Evolutionary conservation across 2,329 filamentous ascomycete genomes (phyloP).

Genomic region (Penicillium sp.): DNA sequence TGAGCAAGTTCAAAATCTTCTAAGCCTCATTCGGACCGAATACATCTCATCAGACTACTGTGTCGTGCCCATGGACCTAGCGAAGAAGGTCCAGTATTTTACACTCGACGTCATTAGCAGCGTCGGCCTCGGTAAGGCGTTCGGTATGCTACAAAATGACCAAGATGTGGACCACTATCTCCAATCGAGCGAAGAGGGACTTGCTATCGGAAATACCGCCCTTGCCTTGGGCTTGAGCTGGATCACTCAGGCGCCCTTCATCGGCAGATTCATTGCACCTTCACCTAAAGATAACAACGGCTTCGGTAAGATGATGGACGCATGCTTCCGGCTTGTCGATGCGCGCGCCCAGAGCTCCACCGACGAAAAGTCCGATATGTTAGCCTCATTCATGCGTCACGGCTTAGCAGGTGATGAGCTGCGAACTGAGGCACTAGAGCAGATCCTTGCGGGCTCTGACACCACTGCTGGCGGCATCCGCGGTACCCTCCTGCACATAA

Average conservation of each 20-base stretch:
- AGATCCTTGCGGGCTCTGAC: conserved; percentile 21
- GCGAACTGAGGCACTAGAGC: conserved; percentile 16
- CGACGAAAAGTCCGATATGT: conserved; percentile 25
- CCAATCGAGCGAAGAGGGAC: conserved; percentile 32
- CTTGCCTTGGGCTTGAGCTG: conserved; percentile 17
- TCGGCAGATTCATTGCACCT: conserved; percentile 17
- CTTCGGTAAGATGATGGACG: conserved; percentile 24
- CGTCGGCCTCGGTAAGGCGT: conserved; percentile 52
- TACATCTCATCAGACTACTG: conserved; percentile 39
- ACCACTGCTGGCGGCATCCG: conserved; percentile 19
- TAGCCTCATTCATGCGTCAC: conserved; percentile 30
- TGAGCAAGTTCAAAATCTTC: conserved; percentile 45
- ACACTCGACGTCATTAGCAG: conserved; percentile 58
- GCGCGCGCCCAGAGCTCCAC: conserved; percentile 19
- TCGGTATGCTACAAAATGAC: conserved; percentile 49
- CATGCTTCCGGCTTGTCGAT: conserved; percentile 17
- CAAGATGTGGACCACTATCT: conserved; percentile 45
- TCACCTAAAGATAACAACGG: conserved; percentile 21
- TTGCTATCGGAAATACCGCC: conserved; percentile 14
- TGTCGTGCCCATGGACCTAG: conserved; percentile 45
- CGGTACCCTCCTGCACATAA: conserved; percentile 14
- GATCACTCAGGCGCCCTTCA: conserved; percentile 15
- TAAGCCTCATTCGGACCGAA: conserved; percentile 51
- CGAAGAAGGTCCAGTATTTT: conserved; percentile 53
- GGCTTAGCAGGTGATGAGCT: conserved; percentile 18